Evolutionary conservation across 1,139 yeast species (phyloP), one percentile per base, ranked within the genome.

Genomic region (Blastobotrys arbuscula): DNA sequence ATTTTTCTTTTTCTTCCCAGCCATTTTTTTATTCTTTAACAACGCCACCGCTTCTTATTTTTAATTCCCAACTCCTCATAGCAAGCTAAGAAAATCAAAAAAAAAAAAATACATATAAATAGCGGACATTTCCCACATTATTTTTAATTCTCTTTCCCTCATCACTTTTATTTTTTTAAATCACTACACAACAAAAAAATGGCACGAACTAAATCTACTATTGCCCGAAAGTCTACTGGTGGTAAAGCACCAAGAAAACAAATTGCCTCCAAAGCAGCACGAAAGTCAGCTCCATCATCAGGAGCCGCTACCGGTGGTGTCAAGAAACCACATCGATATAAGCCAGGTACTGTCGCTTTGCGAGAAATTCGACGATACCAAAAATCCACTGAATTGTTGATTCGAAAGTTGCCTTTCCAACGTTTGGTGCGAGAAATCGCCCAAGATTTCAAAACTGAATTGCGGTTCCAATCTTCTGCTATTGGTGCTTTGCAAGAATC

Each of bases 171-270:
- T 20, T 38, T 31, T 24, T 33, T 20, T 7, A 15, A 18, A 39
- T 10, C 39, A 35, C 35, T n/a, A 35, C 18, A 40, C 35, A 2
- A 15, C 4, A 45, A 49, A 38, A 74, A 89, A 74, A 89, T 89
- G 97, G 97, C 97, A 73, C 89, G 97, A 85, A 89, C 96, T 60
- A 89, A 89, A 77, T 96, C 89, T 81, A 88, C 97, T 60, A 47
- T 84, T 83, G 96, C 97, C 70, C 87, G 96, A 84, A 89, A 89
- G 77, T 87, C 96, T 65, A 88, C 96, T 69, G 96, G 96, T 84
- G 97, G 97, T 78, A 90, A 90, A 76, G 97, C 97, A 59, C 97
- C 97, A 82, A 88, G 97, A 84, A 90, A 90, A 79, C 96, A 89
- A 78, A 81, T 90, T 70, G 97, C 97, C 67, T 89, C 97, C 63